Evolutionary conservation across 2,329 filamentous ascomycete genomes (phyloP), one percentile per base, ranked within the genome.

Genomic region (Helicocarpus griseus): DNA sequence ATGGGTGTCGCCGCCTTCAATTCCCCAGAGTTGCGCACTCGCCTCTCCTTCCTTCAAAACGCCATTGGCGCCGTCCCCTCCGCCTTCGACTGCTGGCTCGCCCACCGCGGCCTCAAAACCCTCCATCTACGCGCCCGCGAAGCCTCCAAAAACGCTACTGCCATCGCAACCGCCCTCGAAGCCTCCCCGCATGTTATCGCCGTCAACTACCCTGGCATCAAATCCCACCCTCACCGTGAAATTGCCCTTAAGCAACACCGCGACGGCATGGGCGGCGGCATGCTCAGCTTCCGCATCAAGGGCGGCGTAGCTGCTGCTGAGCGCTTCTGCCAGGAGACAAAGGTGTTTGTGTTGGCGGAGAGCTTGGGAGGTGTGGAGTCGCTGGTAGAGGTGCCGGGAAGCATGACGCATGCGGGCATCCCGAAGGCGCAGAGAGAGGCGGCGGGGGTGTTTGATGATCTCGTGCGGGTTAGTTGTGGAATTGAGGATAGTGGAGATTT

Each of bases 1-100:
- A 98, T 98, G 93, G 93, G 93, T 58, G 86, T 93, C 28, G 91
- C 89, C 44, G 93, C 93, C 48, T 94, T 95, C 80, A 97, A 96
- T 78, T 87, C 85, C 28, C 82, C 89, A 52, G 79, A 82, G 17
- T 77, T 98, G 60, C 83, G 83, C 65, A 75, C 84, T 56, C 83
- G 87, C 39, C 80, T 98, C 21, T 77, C 81, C 48, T 98, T 97
- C 77, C 79, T 98, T 36, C 93, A 98, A 69, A 98, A 98, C 73
- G 93, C 93, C 60, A 95, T 96, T 60, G 93, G 93, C 56, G 91
- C 91, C 55, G 86, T 98, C 3, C 93, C 93, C 49, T 94, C 88
- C 0, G 80, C 93, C 38, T 98, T 98, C 65, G 93, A 98, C 77
- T 89, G 85, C 74, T 98, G 93, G 93, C 87, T 98, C 57, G 93